Base-by-base conservation (phyloP, 2,329 filamentous ascomycete genomes). In the Colletotrichum horii region DNA sequence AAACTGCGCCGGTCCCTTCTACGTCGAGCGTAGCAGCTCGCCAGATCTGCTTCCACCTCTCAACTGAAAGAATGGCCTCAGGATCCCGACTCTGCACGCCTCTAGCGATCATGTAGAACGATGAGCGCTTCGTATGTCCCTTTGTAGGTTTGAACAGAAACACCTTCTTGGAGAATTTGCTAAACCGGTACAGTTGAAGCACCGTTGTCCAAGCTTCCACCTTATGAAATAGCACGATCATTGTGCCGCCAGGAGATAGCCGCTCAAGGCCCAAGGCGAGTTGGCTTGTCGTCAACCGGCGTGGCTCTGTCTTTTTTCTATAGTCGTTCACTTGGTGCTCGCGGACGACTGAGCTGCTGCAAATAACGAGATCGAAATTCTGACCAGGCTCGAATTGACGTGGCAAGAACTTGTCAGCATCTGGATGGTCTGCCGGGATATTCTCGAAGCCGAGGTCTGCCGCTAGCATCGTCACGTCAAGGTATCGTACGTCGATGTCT, bases 31-130 rank as follows among this genome's bases (percentile, higher is more conserved):
- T 89, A 6, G 85, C 82, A 1, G 75, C 48, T 28, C 75, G 81
- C 86, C 85, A 91, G 6, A 55, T 56, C 71, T n/a, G 68, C 78
- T 87, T 87, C 86, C 87, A 90, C 6, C n/a, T 65, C 3, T 77
- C 56, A 4, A 90, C 76, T 0, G 87, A 85, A 12, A 74, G 28
- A 0, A 79, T 4, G 0, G 87, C 88, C 32, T 83, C 80, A 0
- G 77, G 62, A 16, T 76, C 73, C 4, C 80, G 52, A 7, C 82
- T 81, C 55, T 84, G 80, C 0, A 91, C 81, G 6, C 85, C 78
- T 2, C 79, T 84, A 3, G 89, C 89, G 14, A 91, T 75, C 78
- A 91, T 81, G 77, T 92, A 91, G 77, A 91, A 91, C 0, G 88
- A 90, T 0, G 86, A 88, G 5, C 85, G 81, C 24, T 80, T 87